Conservation (phyloP, 2,329 filamentous ascomycete genomes). For the Helotiales sp. region DNA sequence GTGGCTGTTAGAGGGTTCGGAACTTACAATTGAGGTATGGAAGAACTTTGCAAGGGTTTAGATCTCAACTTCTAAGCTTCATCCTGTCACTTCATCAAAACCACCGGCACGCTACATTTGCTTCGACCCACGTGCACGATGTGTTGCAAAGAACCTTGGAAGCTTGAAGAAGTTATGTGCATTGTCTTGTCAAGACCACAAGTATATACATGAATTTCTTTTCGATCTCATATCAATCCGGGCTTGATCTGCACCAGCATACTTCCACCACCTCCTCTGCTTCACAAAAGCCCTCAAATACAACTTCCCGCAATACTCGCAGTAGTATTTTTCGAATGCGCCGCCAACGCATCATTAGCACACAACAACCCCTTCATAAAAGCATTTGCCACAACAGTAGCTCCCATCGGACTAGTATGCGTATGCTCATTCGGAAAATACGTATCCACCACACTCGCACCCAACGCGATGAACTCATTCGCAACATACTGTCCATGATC, state of each 20-base stretch:
- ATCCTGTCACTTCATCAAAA: no score
- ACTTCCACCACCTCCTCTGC: no score
- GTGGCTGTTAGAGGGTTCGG: no score
- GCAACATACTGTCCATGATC: slow-evolving; percentile 58
- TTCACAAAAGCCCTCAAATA: slow-evolving; percentile 17
- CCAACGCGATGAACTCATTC: slow-evolving; percentile 48
- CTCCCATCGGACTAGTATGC: slow-evolving; percentile 57
- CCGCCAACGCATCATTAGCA: slow-evolving; percentile 21
- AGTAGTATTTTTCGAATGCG: slow-evolving; percentile 31
- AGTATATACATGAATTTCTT: neutral
- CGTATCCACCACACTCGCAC: slow-evolving; percentile 46
- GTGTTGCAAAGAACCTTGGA: neutral
- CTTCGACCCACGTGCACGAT: neutral
- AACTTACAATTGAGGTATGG: no score
- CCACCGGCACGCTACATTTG: no score
- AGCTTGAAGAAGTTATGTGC: neutral
- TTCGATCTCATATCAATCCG: neutral
- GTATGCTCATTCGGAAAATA: slow-evolving; percentile 60
- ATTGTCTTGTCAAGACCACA: neutral
- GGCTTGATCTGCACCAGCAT: no score
- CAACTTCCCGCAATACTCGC: slow-evolving; percentile 29
- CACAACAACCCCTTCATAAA: slow-evolving; percentile 53
- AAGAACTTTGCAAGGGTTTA: no score
- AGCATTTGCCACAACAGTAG: slow-evolving; percentile 52
- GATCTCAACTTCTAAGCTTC: no score